Conservation (phyloP, 306 rosid species). For the Mimosa bimucronata region DNA sequence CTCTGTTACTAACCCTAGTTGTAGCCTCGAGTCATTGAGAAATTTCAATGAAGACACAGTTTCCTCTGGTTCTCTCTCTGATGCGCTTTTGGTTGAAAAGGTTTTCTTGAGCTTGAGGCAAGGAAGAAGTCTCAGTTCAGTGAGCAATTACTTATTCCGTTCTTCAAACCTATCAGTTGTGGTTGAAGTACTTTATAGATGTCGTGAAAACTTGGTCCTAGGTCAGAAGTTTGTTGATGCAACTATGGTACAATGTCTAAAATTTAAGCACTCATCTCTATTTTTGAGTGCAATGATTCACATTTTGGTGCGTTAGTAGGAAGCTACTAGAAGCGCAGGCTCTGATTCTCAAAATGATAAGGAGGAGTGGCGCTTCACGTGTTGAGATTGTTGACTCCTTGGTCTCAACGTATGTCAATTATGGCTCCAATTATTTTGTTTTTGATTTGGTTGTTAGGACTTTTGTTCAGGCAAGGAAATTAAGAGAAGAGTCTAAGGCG, state of each 20-base stretch:
- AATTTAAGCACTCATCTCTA: conserved; percentile 55
- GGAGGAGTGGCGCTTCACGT: conserved; percentile 73
- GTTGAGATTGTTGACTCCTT: conserved; percentile 62
- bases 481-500: conserved; percentile 78
- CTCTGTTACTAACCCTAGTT: neutral
- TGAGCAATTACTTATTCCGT: conserved; percentile 45
- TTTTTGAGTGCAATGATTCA: conserved; percentile 68
- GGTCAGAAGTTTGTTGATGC: conserved; percentile 48
- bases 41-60: conserved; percentile 27
- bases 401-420: conserved; percentile 31
- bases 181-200: conserved; percentile 54
- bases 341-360: conserved; percentile 66
- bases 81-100: conserved; percentile 60
- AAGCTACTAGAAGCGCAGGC: conserved; percentile 78
- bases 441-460: conserved; percentile 79
- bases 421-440: conserved; percentile 40
- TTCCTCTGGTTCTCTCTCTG: conserved; percentile 43
- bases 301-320: conserved; percentile 52
- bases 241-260: conserved; percentile 43
- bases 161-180: conserved; percentile 51
- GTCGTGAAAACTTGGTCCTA: conserved; percentile 46
- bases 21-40: too few relatives aligned
- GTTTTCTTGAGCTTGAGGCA: conserved; percentile 59
- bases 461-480: conserved; percentile 83
- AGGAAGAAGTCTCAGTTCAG: conserved; percentile 41